Base-by-base conservation (phyloP, 2,329 filamentous ascomycete species). In the Lachnellula suecica region DNA sequence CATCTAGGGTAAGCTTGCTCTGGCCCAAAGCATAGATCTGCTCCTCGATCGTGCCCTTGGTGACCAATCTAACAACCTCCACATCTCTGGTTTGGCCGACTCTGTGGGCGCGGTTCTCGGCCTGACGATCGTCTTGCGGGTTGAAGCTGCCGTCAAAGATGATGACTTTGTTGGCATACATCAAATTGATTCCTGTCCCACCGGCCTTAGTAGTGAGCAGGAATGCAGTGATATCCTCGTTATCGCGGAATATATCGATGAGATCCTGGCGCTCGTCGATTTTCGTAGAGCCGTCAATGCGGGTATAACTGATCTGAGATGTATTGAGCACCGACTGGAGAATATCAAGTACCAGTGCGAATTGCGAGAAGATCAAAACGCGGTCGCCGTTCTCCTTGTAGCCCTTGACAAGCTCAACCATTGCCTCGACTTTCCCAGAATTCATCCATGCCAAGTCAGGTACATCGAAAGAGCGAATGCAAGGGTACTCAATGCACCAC, bases 131-230 rank as follows among this genome's bases (percentile, higher is more conserved):
- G 62, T 97, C 93, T 68, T 99, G 94, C 0, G 94, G 94, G 63
- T 99, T 99, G 74, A 97, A 96, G n/a, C 87, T 90, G 58, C 89
- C 88, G 71, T 99, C 94, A 68, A 97, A 97, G 65, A 99, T 94
- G 71, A 99, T 84, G 62, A 99, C 93, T 72, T 97, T 97, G 75
- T 97, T 97, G 4, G 94, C 94, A 31, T 88, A 89, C 7, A 93
- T 94, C 49, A 99, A 74, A 70, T 99, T 99, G 74, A 99, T 95
- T 37, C 94, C 94, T 0, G 93, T 94, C n/a, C 94, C 94, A 47
- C 94, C 94, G 0, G 93, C 92, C 54, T 91, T 93, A 0, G 94
- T 99, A 1, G 89, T 94, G 5, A 99, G 81, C 59, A 99, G 81
- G 70, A 99, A 99, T 0, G 95, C 91, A 0, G 91, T 87, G 47